Evolutionary conservation across 257 asterid species (phyloP).

Genomic region (Scutellaria minor): DNA sequence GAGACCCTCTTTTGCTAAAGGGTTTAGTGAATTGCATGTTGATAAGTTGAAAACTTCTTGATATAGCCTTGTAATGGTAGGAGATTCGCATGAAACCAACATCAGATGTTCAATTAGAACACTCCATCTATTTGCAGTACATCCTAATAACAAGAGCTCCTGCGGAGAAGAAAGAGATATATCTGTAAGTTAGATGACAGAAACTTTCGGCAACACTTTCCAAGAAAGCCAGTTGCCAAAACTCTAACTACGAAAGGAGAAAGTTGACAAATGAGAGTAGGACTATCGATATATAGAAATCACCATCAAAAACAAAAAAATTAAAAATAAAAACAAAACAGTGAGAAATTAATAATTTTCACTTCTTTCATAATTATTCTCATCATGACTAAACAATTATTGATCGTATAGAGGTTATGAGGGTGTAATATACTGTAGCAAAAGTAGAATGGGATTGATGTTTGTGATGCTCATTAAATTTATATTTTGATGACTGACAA

Average conservation of each 20-base stretch:
- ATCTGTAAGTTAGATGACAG: slow-evolving; percentile 19
- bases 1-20: slow-evolving; percentile 44
- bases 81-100: slow-evolving; percentile 53
- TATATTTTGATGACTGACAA: not conserved
- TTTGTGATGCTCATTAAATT: not conserved
- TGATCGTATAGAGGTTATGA: not conserved
- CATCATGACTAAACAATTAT: not conserved
- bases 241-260: slow-evolving; percentile 9
- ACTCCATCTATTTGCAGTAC: slow-evolving; percentile 65
- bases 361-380: not conserved
- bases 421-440: not conserved
- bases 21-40: slow-evolving; percentile 38
- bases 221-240: not conserved
- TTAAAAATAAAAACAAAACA: not conserved
- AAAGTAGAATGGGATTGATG: not conserved
- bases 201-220: slow-evolving; percentile 20
- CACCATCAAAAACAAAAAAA: not conserved
- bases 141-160: slow-evolving; percentile 80
- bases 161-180: slow-evolving; percentile 33
- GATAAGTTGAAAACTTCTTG: slow-evolving; percentile 56
- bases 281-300: not conserved
- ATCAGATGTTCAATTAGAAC: slow-evolving; percentile 53
- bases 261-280: not conserved
- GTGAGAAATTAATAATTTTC: not conserved
- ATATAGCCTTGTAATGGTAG: slow-evolving; percentile 52